phyloP scores from a whole-genome alignment of 148 eudicot genomes.

The Arctostaphylos glauca region DNA sequence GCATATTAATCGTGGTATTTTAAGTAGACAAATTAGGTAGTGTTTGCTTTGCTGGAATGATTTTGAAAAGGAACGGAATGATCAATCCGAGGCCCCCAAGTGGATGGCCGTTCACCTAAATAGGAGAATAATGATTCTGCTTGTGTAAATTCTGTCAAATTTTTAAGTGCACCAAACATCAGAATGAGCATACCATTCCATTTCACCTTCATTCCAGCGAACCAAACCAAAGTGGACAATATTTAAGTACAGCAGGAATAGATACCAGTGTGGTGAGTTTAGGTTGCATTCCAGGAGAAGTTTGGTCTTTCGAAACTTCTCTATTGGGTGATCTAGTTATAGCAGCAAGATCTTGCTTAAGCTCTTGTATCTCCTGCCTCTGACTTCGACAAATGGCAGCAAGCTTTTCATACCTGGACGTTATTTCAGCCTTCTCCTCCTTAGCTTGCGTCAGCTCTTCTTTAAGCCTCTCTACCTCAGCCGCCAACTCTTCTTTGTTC shows the following conservation, averaged over 20 bases:
- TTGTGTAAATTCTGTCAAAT: not conserved
- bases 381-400: constrained; percentile 85
- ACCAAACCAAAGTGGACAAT: not conserved
- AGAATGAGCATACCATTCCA: not conserved
- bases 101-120: not conserved
- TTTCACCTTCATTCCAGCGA: not conserved
- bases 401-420: constrained; percentile 88
- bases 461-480: constrained; percentile 69
- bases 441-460: constrained; percentile 71
- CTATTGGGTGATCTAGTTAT: constrained; percentile 56
- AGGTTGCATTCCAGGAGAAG: constrained; percentile 43
- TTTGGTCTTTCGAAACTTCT: constrained; percentile 36
- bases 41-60: not conserved
- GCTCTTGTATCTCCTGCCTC: constrained; percentile 92
- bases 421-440: constrained; percentile 72
- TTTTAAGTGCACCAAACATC: not conserved
- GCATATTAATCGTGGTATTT: not conserved
- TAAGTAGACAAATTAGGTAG: not conserved
- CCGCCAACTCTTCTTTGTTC: constrained; percentile 48
- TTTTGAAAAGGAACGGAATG: not conserved
- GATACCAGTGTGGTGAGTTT: constrained; percentile 53
- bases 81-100: not conserved
- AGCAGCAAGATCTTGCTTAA: constrained; percentile 73
- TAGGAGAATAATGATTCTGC: not conserved
- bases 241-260: not conserved